A percentile compares a stretch with the other conserved stretches of the same genome.
Evolutionary conservation across 78 protist genomes (phyloP).

Genomic region (Guillardia theta): DNA sequence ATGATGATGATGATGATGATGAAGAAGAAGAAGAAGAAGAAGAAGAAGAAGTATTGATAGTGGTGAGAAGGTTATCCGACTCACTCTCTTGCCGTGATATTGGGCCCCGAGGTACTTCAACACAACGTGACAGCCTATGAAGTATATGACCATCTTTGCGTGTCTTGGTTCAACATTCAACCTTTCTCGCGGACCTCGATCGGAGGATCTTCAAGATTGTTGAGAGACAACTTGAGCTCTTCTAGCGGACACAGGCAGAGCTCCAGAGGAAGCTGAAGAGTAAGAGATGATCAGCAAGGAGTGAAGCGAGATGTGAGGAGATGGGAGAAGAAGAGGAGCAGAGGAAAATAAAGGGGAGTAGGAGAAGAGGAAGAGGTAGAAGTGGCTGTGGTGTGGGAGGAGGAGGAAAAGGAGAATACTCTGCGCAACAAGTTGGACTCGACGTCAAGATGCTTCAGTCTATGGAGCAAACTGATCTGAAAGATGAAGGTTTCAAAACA

Average conservation of each 20-base stretch:
- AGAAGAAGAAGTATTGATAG: too few species aligned
- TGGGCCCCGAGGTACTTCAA: conserved; percentile 13
- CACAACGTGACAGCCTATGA: too few species aligned
- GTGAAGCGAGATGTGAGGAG: neutral
- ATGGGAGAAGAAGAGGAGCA: too few species aligned
- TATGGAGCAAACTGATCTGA: neutral
- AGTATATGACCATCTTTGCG: conserved; percentile 14
- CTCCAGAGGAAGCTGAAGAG: conserved; percentile 27
- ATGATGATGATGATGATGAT: neutral
- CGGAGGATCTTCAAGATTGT: neutral
- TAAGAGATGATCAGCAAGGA: neutral
- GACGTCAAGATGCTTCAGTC: neutral
- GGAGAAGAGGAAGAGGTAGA: neutral
- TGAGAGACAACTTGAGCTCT: neutral
- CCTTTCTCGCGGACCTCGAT: neutral
- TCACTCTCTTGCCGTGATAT: neutral
- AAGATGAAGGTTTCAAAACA: neutral
- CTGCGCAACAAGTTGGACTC: neutral
- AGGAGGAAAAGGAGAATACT: too few species aligned
- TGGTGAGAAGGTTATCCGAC: neutral
- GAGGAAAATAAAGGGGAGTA: too few species aligned
- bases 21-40: neutral
- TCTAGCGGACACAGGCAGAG: neutral
- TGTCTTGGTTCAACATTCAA: neutral
- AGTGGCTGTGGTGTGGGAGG: too few species aligned